phyloP scores from a whole-genome alignment of 352 stramenopile genomes.

The Thalassiosira sp. region DNA sequence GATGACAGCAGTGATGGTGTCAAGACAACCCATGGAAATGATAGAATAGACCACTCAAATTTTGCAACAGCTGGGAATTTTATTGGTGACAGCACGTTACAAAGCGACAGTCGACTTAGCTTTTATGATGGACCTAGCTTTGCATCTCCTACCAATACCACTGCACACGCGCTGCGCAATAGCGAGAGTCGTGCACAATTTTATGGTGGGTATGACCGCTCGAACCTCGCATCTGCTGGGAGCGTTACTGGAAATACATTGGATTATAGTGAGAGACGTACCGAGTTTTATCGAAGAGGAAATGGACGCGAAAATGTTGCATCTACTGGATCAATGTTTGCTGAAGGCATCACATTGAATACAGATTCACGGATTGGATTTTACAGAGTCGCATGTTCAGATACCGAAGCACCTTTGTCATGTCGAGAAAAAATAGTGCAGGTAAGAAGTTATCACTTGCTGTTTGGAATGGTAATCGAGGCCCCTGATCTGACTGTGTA shows the following conservation, averaged over 20 bases:
- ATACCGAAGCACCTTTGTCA: conserved; percentile 17
- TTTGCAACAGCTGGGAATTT: background rate
- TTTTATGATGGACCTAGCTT: conserved; percentile 8
- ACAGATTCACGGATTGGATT: conserved; percentile 26
- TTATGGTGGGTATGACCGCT: background rate
- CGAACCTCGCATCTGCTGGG: background rate
- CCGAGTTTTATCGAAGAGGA: background rate
- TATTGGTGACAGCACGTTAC: background rate
- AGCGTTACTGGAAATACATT: background rate
- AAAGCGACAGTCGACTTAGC: conserved; percentile 8
- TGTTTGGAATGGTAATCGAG: conserved; percentile 6
- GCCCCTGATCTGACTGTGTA: background rate
- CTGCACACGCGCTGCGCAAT: background rate
- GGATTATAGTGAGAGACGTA: background rate
- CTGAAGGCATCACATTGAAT: conserved; percentile 10
- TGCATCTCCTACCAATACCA: background rate
- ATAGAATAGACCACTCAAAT: conserved; percentile 1
- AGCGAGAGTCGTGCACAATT: conserved; percentile 5
- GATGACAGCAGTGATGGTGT: conserved; percentile 3
- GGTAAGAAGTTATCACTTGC: conserved; percentile 11
- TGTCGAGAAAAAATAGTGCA: conserved; percentile 15
- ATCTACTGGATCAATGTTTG: conserved; percentile 24
- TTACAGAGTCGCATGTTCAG: conserved; percentile 24
- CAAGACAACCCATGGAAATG: background rate
- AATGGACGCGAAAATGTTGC: background rate